Evolutionary conservation across 2,329 filamentous ascomycete species (phyloP).

Genomic region (Lecanicillium sp.): DNA sequence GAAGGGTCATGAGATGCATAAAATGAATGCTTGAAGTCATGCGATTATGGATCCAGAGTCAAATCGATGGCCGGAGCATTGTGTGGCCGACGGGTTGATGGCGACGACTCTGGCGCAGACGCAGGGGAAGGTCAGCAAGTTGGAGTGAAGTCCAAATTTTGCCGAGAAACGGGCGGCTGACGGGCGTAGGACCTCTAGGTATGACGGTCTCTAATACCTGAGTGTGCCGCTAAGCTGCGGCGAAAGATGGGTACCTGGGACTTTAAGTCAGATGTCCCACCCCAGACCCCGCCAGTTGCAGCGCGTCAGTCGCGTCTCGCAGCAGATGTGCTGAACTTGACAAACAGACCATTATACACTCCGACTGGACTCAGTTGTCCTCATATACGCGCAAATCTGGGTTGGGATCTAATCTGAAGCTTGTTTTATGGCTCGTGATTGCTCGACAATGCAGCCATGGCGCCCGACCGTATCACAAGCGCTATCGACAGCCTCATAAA

Average conservation of each 20-base stretch:
- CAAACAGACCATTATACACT: constrained; percentile 1
- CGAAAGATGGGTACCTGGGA: not conserved
- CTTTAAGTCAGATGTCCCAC: constrained; percentile 8
- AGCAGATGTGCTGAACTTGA: constrained; percentile 11
- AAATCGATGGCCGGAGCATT: constrained; percentile 37
- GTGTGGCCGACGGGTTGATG: constrained; percentile 32
- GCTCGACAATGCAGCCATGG: constrained; percentile 44
- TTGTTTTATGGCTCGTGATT: not conserved
- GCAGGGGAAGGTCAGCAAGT: constrained; percentile 19
- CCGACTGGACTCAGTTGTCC: not conserved
- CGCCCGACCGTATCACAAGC: constrained; percentile 62
- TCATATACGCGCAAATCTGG: not conserved
- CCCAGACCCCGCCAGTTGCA: constrained; percentile 8
- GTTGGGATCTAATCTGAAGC: not conserved
- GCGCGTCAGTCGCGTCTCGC: constrained; percentile 19
- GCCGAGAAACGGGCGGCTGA: constrained; percentile 18
- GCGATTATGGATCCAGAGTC: constrained; percentile 33
- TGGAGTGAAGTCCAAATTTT: constrained; percentile 28
- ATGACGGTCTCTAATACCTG: constrained; percentile 19
- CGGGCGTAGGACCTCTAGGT: constrained; percentile 12
- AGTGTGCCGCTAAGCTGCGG: not conserved
- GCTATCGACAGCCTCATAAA: constrained; percentile 73
- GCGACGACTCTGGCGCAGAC: constrained; percentile 15
- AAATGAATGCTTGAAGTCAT: constrained; percentile 24
- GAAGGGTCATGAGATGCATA: constrained; percentile 34